phyloP scores from a whole-genome alignment of 2,329 filamentous ascomycete species.

The Phoma sp. region DNA sequence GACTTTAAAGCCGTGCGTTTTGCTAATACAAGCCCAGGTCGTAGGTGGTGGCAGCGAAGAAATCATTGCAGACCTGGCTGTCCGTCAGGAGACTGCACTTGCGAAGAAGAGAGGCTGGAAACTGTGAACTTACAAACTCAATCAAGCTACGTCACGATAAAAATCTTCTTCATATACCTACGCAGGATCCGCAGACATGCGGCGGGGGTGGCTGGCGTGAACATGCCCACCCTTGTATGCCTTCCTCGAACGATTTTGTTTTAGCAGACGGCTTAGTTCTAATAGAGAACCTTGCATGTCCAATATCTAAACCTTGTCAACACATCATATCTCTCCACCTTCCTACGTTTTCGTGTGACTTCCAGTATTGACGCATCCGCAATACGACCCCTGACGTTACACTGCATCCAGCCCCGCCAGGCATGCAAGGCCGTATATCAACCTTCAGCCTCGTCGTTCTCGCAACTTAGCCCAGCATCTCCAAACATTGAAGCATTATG shows the following conservation, averaged over 20 bases:
- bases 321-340: conserved; percentile 13
- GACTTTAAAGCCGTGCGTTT: neutral
- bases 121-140: conserved; percentile 34
- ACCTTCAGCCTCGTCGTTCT: neutral
- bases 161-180: neutral
- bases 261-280: conserved; percentile 5
- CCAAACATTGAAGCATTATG: neutral
- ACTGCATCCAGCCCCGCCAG: conserved; percentile 7
- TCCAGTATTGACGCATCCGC: conserved; percentile 4
- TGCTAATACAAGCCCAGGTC: conserved; percentile 36
- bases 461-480: neutral
- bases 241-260: neutral
- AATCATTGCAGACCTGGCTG: conserved; percentile 61
- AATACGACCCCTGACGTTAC: conserved; percentile 9
- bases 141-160: neutral
- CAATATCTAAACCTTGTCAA: conserved; percentile 4
- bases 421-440: conserved; percentile 10
- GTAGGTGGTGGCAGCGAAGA: conserved; percentile 63
- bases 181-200: conserved; percentile 5
- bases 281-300: conserved; percentile 13
- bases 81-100: conserved; percentile 57
- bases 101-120: conserved; percentile 56
- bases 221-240: conserved; percentile 10
- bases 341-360: conserved; percentile 13
- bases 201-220: conserved; percentile 1